Base-by-base conservation (phyloP, 768 basidiomycete species). In the Gelatoporia subvermispora region DNA sequence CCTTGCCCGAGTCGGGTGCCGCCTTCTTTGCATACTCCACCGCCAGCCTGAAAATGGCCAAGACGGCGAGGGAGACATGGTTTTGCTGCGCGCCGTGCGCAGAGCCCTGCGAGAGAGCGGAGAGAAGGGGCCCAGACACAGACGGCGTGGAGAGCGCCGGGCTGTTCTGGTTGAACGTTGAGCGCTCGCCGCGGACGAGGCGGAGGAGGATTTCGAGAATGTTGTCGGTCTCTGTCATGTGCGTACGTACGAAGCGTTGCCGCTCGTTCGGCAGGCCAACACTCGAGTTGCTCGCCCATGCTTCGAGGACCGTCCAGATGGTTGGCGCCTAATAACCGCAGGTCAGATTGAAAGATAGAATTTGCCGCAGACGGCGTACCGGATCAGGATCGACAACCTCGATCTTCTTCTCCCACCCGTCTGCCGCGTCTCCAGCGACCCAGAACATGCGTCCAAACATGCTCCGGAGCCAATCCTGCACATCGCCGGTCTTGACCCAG, bases 391-490 rank as follows among this genome's bases (percentile, higher is more conserved):
- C 94, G 23, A 81, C 78, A 20, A 98, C 88, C 35, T 81, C 77
- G 47, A 98, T 88, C 68, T 94, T 95, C 69, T 85, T 92, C 68
- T 88, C 87, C 96, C 96, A 99, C 8, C 88, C 87, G 54, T 86
- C 85, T n/a, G 84, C 81, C 11, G 84, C 86, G 45, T 88, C 85
- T 4, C 85, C 86, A 22, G 85, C 78, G 40, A 85, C 84, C 86
- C 86, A 89, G 60, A 89, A 88, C 84, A 88, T 88, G 34, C 87
- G 74, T 2, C 88, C 89, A 65, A 91, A 88, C 76, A 90, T 89
- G 58, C 79, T 88, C 65, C 82, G 81, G 58, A 91, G 69, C 94
- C 94, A 98, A 35, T 93, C 93, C 58, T 95, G 91, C 20, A 94
- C 80, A 61, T 94, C 89, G 24, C 95, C 95, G 8, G 87, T 85